Evolutionary conservation across 1,139 yeast genomes (phyloP), one percentile per base, ranked within the genome.

Genomic region (Yamadazyma trypodendri): DNA sequence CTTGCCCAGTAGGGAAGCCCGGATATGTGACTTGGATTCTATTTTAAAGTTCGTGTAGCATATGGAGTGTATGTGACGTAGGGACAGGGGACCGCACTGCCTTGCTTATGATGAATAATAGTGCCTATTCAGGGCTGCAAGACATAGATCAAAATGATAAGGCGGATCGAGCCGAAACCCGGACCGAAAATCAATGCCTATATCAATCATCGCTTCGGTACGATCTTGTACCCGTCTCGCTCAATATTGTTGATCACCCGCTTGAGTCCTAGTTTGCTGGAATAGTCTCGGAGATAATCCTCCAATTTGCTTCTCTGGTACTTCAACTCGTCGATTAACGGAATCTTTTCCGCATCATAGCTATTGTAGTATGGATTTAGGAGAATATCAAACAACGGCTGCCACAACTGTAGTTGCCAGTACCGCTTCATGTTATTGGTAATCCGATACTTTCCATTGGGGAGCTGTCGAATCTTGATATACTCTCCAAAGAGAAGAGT

Each of bases 391-490:
- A 89, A 87, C 20, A 89, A 58, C 3, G 79, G 78, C 6, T 52
- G 60, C 97, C 97, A 90, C 4, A 86, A 45, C 10, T 52, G 48
- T 29, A 61, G 66, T 48, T 84, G 85, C 96, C 96, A 86, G 52
- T 85, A 86, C 37, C 95, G 61, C 55, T 84, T 86, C 24, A 86
- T 64, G 0, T 76, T 55, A 20, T 66, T 65, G 10, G 62, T 54
- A 16, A 84, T 51, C 14, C 57, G 60, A 36, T 71, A 57, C 3
- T 49, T 52, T 1, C 65, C 65, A 28, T 51, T 52, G 4, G 42
- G 36, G 22, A 42, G 31, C 24, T 53, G 46, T 9, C 54, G 56
- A 0, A 78, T 65, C 37, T 75, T 77, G 22, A 89, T 80, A 41
- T 75, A 73, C 25, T 69, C 68, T 0, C 92, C 90, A 61, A 79